phyloP scores from a whole-genome alignment of 805 yeast genomes.

The Wickerhamomyces sydowiorum region DNA sequence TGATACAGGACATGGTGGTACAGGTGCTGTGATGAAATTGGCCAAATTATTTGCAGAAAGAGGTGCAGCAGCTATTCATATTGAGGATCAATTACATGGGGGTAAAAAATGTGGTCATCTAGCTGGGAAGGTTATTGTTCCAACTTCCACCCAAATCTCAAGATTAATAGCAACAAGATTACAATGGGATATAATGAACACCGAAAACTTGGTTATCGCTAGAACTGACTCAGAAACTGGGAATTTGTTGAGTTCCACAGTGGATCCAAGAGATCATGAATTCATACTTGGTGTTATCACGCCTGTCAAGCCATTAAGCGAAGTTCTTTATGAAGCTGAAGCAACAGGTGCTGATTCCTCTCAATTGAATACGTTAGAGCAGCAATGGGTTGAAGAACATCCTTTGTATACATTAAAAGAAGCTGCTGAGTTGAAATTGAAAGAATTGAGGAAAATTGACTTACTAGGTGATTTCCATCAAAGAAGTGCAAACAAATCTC shows the following conservation, averaged over 20 bases:
- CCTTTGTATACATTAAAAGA: conserved; percentile 43
- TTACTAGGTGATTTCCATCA: conserved; percentile 20
- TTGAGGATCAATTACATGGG: conserved; percentile 61
- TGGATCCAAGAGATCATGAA: conserved; percentile 55
- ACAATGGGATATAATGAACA: conserved; percentile 62
- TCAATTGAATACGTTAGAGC: conserved; percentile 34
- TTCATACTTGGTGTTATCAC: conserved; percentile 43
- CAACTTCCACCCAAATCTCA: conserved; percentile 49
- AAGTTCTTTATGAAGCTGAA: conserved; percentile 39
- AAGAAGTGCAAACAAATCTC: conserved; percentile 10
- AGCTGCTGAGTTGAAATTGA: conserved; percentile 32
- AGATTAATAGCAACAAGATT: conserved; percentile 51
- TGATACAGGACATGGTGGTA: conserved; percentile 64
- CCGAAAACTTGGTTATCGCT: conserved; percentile 52
- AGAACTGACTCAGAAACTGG: conserved; percentile 57
- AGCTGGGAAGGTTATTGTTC: conserved; percentile 57
- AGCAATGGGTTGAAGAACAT: conserved; percentile 39
- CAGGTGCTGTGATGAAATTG: conserved; percentile 56
- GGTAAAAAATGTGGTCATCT: conserved; percentile 63
- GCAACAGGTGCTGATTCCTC: conserved; percentile 28
- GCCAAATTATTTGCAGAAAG: conserved; percentile 62
- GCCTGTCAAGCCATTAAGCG: conserved; percentile 36
- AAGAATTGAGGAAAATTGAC: conserved; percentile 21
- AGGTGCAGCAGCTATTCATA: conserved; percentile 63
- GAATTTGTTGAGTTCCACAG: conserved; percentile 41